Base-by-base conservation (phyloP, 2,329 filamentous ascomycete species). In the Xenosphaeropsis pyriputrescens region DNA sequence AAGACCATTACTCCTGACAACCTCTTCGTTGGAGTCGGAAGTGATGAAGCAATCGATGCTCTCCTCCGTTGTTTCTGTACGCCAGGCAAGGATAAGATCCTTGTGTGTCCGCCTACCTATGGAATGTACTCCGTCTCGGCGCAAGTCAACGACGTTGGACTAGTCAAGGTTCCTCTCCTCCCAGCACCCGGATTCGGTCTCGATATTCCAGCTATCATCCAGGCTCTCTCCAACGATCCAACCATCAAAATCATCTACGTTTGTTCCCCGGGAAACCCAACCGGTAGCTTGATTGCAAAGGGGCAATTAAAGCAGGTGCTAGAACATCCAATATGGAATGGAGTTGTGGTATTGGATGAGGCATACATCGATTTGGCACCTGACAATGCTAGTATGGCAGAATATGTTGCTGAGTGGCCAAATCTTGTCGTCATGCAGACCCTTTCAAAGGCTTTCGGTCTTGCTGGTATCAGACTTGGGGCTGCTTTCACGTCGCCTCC, bases 371-470 rank as follows among this genome's bases (percentile, higher is more conserved):
- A 98, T 61, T 98, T 96, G 54, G 80, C 88, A 6, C 75, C 77
- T 5, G 76, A 81, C 13, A 77, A 73, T 18, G 70, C 83, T 32
- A 93, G 83, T 47, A 70, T 96, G 18, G 89, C 91, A 18, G 84
- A 93, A 59, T 93, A 85, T 80, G 88, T 93, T 1, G 68, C 72
- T 29, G 86, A 94, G 52, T 93, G 84, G 75, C 88, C 89, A 36
- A 98, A 98, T 58, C 68, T 98, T 18, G 86, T 95, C 14, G 88
- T 98, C 40, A 85, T 96, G 84, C 91, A 98, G 66, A 98, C 91
- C 1, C 70, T 96, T n/a, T 93, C 84, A 51, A 98, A 98, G 59
- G 91, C 86, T 0, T 98, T 98, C 54, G 91, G 91, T 18, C 72
- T 98, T 53, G 91, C 91, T 4, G 91, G 89, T 36, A 94, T 98